These are phyloP conservation scores for Lactarius sp. DNA, from an alignment of 768 basidiomycete genomes.

Conservation along the genomic window DNA sequence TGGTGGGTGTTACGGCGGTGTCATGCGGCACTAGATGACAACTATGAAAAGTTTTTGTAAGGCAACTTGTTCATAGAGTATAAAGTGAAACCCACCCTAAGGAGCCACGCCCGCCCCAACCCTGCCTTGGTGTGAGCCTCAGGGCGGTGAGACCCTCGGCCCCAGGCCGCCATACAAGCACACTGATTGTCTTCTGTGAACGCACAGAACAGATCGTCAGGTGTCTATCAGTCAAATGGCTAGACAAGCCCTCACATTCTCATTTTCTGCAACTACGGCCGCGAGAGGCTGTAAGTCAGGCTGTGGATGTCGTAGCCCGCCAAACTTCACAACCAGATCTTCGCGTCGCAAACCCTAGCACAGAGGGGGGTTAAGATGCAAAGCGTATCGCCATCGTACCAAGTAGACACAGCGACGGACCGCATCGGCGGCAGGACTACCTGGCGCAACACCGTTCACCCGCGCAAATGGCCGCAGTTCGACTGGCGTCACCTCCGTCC, in stretches of 20 bases:
- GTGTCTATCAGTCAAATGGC: not conserved
- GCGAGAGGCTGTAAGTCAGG: constrained; percentile 65
- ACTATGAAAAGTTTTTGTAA: not conserved
- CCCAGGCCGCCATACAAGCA: constrained; percentile 49
- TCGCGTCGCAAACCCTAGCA: constrained; percentile 59
- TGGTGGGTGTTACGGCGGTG: not conserved
- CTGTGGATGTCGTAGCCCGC: constrained; percentile 47
- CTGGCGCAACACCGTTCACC: constrained; percentile 75
- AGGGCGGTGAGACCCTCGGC: constrained; percentile 42
- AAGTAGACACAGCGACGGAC: constrained; percentile 41
- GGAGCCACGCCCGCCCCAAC: constrained; percentile 86
- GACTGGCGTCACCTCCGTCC: not conserved
- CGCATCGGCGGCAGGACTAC: constrained; percentile 78
- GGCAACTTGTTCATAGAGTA: not conserved
- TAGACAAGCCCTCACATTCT: constrained; percentile 52
- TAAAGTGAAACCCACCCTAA: constrained; percentile 51
- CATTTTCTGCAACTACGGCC: constrained; percentile 64
- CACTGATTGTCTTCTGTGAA: constrained; percentile 50
- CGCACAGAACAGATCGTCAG: constrained; percentile 11
- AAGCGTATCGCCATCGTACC: constrained; percentile 17
- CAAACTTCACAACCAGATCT: constrained; percentile 75
- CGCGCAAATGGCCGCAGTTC: constrained; percentile 61
- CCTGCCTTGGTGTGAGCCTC: constrained; percentile 60
- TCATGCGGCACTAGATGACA: constrained; percentile 22
- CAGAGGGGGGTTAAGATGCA: not conserved